Percentiles rank a stretch among this genome's conserved stretches.
Conservation (phyloP, 129 eudicot genomes). For the Deinandra increscens region DNA sequence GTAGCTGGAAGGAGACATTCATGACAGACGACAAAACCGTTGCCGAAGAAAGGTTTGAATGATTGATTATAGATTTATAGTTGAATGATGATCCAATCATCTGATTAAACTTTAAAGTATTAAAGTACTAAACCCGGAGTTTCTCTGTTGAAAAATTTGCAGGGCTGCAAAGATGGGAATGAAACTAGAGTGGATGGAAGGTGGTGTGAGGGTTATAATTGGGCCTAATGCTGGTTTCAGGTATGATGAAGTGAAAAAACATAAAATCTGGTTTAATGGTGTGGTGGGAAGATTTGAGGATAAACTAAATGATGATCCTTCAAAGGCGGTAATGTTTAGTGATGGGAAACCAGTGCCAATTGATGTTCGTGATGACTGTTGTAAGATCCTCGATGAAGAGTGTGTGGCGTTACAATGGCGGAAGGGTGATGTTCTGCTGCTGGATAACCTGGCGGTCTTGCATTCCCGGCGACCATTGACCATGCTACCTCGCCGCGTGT, state of each 20-base stretch:
- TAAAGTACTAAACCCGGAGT: too few species aligned
- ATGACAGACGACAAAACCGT: constrained; percentile 23
- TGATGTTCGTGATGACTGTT: constrained; percentile 42
- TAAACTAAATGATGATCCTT: constrained; percentile 61
- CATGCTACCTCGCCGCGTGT: constrained; percentile 66
- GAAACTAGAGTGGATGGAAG: constrained; percentile 34
- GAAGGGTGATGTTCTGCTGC: constrained; percentile 64
- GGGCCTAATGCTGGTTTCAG: constrained; percentile 27
- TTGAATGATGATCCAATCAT: neutral
- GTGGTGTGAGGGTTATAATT: constrained; percentile 39
- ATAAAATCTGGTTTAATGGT: constrained; percentile 35
- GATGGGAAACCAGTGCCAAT: constrained; percentile 66
- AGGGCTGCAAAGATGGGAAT: constrained; percentile 37
- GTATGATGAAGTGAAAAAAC: constrained; percentile 26
- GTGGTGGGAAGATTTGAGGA: constrained; percentile 40
- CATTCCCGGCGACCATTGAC: constrained; percentile 67
- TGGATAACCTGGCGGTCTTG: constrained; percentile 75
- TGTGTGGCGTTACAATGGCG: constrained; percentile 68
- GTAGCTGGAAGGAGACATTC: constrained; percentile 38
- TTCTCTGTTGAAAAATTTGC: constrained; percentile 1
- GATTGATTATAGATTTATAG: too few species aligned
- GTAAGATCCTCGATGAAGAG: constrained; percentile 65
- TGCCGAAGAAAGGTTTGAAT: constrained; percentile 38
- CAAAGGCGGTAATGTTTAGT: constrained; percentile 59
- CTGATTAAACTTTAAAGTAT: too few species aligned